These are phyloP conservation scores for Neurospora sp. DNA, from an alignment of 495 filamentous ascomycete genomes.

Conservation along the genomic window DNA sequence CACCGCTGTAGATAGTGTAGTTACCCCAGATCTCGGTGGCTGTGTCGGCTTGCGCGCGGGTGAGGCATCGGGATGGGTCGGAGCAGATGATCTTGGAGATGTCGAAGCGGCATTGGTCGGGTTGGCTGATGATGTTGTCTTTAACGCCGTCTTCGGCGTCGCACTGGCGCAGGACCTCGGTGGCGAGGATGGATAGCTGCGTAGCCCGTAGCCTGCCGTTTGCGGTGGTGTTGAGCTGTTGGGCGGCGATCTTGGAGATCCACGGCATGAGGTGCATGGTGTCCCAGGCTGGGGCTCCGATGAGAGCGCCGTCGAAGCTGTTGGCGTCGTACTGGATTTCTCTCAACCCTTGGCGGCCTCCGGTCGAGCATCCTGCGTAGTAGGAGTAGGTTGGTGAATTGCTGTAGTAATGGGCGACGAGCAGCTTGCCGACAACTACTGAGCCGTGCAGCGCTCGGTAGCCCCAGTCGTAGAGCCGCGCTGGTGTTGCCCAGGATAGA, in stretches of 20 bases:
- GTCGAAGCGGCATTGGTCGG: constrained; percentile 47
- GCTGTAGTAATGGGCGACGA: constrained; percentile 36
- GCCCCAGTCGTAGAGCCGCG: constrained; percentile 33
- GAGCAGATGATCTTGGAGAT: constrained; percentile 45
- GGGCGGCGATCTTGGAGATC: constrained; percentile 29
- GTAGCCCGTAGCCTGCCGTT: constrained; percentile 41
- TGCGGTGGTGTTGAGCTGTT: constrained; percentile 32
- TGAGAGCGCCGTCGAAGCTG: constrained; percentile 57
- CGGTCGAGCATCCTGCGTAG: constrained; percentile 48
- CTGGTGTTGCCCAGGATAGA: constrained; percentile 39
- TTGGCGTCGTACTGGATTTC: constrained; percentile 43
- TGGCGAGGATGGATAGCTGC: constrained; percentile 42
- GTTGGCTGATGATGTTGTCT: constrained; percentile 57
- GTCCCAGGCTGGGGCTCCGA: constrained; percentile 26
- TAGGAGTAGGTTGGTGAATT: constrained; percentile 36
- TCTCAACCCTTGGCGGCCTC: constrained; percentile 48
- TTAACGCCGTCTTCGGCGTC: constrained; percentile 52
- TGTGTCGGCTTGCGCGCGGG: constrained; percentile 44
- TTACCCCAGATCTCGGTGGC: constrained; percentile 44
- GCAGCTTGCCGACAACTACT: constrained; percentile 32
- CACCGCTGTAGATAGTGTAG: constrained; percentile 31
- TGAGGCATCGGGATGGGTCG: constrained; percentile 41
- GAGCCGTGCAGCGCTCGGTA: constrained; percentile 44
- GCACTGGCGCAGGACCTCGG: constrained; percentile 55
- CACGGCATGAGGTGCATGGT: constrained; percentile 37